Evolutionary conservation across 2,329 filamentous ascomycete species (phyloP).

Genomic region (Diaporthe destruens): DNA sequence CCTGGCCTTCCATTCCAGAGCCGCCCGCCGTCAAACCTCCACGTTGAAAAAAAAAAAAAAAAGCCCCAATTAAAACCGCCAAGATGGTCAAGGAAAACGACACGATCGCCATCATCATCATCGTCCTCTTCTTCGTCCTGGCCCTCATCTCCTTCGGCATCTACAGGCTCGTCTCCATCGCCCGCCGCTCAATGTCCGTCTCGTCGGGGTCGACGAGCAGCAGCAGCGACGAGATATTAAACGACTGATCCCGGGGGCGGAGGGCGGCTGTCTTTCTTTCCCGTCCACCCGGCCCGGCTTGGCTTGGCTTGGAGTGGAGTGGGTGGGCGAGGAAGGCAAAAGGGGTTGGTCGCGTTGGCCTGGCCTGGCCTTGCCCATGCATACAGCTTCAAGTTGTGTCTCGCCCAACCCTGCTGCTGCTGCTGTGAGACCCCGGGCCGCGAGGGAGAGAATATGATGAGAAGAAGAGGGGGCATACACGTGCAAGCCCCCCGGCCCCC

Average conservation of each 20-base stretch:
- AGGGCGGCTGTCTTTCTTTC: not conserved
- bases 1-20: constrained; percentile 19
- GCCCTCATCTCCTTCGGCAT: constrained; percentile 73
- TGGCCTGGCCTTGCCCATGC: no score
- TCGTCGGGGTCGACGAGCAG: constrained; percentile 45
- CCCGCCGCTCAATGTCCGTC: constrained; percentile 58
- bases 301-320: no score
- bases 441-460: not conserved
- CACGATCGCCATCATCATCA: constrained; percentile 77
- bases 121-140: constrained; percentile 73
- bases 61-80: constrained; percentile 46
- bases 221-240: constrained; percentile 38
- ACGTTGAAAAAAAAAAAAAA: no score
- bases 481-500: not conserved
- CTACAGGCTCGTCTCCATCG: constrained; percentile 69
- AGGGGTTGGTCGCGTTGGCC: no score
- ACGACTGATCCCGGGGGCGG: constrained; percentile 6
- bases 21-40: not conserved
- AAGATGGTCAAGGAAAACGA: constrained; percentile 74
- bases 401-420: no score
- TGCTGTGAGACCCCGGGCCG: not conserved
- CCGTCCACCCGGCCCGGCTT: no score
- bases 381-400: no score
- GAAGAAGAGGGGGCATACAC: not conserved
- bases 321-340: no score